Conservation (phyloP, 192 early-diverging fungal species). For the Coemansia sp. region DNA sequence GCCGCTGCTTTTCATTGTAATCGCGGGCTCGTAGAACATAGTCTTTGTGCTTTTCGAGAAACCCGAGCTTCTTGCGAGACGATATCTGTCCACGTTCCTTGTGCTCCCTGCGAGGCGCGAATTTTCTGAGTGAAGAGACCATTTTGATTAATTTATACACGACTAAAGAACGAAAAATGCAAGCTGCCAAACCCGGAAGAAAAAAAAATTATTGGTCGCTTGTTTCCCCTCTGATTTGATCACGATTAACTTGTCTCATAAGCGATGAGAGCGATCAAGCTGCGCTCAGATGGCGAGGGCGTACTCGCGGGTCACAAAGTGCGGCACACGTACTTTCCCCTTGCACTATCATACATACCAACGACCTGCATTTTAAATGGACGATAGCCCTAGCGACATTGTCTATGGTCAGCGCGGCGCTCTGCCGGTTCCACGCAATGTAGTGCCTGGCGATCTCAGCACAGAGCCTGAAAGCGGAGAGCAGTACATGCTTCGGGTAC, state of each 20-base stretch:
- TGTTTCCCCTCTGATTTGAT: not conserved
- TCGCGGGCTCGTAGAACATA: conserved; percentile 93
- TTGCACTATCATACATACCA: not conserved
- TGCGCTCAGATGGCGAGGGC: not conserved
- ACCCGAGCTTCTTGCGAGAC: conserved; percentile 64
- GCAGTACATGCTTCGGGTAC: conserved; percentile 49
- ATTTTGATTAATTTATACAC: conserved; percentile 12
- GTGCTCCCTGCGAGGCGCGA: conserved; percentile 83
- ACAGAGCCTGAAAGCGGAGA: conserved; percentile 38
- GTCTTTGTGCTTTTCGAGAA: conserved; percentile 98
- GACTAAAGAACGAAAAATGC: not conserved
- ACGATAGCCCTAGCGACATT: not conserved
- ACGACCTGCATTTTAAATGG: not conserved
- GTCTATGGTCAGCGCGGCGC: conserved; percentile 29
- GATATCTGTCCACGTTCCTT: conserved; percentile 79
- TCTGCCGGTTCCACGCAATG: conserved; percentile 22
- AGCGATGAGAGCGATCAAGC: not conserved
- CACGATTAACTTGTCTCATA: not conserved
- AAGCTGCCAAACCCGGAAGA: not conserved
- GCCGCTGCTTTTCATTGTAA: conserved; percentile 82
- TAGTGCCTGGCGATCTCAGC: conserved; percentile 24
- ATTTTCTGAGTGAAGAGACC: conserved; percentile 75
- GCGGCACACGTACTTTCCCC: not conserved
- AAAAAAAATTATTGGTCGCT: not conserved
- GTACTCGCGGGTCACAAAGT: not conserved